phyloP scores from a whole-genome alignment of 495 filamentous ascomycete species.

The Aspergillus ostianus region DNA sequence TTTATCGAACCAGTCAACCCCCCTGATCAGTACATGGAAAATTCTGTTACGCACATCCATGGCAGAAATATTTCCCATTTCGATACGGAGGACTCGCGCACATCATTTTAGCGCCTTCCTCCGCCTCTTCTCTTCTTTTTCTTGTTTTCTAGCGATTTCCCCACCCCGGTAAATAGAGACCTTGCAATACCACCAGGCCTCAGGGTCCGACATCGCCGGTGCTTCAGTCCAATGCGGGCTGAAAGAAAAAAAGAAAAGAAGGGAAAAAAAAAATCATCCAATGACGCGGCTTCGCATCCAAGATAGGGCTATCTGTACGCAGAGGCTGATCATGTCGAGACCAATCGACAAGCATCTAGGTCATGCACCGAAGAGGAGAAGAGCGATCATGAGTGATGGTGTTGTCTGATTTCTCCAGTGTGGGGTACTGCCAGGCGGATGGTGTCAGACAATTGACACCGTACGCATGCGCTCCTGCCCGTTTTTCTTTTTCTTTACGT shows the following conservation, averaged over 20 bases:
- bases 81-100: background rate
- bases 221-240: background rate
- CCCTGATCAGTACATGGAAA: constrained; percentile 3
- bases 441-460: background rate
- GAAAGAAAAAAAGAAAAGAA: too few species aligned
- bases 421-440: constrained; percentile 8
- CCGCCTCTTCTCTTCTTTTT: background rate
- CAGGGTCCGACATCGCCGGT: background rate
- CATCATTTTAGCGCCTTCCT: background rate
- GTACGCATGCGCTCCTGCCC: background rate
- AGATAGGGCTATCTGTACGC: background rate
- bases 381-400: constrained; percentile 11
- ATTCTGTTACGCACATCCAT: background rate
- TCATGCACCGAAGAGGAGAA: constrained; percentile 3
- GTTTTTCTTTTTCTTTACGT: background rate
- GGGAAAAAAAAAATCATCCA: too few species aligned
- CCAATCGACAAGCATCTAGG: constrained; percentile 10
- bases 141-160: background rate
- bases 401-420: constrained; percentile 13
- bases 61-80: background rate
- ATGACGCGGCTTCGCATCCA: background rate
- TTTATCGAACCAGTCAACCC: background rate
- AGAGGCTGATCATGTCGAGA: background rate
- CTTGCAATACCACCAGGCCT: background rate
- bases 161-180: background rate